A percentile compares a stretch with the other conserved stretches of the same genome.
Conservation (phyloP, 2,329 filamentous ascomycete species). For the Myriosclerotinia curreyana region DNA sequence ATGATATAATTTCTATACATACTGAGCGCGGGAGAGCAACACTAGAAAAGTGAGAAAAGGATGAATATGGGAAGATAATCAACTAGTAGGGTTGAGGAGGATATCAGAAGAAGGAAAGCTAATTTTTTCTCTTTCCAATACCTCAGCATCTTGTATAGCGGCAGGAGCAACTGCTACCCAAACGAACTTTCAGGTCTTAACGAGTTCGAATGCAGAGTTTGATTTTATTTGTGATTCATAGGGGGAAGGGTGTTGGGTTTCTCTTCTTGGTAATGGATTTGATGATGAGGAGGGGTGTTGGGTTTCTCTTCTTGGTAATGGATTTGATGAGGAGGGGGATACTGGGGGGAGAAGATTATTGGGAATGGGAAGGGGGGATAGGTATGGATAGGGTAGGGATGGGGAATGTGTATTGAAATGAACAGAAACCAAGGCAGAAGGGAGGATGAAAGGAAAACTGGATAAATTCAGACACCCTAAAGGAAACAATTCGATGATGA, state of each 20-base stretch:
- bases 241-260: too few relatives aligned
- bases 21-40: neutral
- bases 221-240: constrained; percentile 21
- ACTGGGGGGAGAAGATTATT: neutral
- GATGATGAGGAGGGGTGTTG: neutral
- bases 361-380: neutral
- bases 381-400: neutral
- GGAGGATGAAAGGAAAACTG: neutral
- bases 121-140: neutral
- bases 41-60: too few relatives aligned
- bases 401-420: too few relatives aligned
- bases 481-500: neutral
- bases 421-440: neutral
- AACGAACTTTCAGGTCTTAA: constrained; percentile 15
- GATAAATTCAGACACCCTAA: neutral
- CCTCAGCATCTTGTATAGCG: constrained; percentile 9
- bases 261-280: neutral
- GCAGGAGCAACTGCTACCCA: constrained; percentile 4
- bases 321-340: neutral
- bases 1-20: neutral
- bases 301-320: too few relatives aligned
- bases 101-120: neutral
- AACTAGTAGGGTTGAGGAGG: neutral
- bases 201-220: constrained; percentile 21
- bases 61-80: neutral